A percentile compares a stretch with the other conserved stretches of the same genome.
Conservation (phyloP, 2,329 filamentous ascomycete species). For the Colletotrichum sp. region DNA sequence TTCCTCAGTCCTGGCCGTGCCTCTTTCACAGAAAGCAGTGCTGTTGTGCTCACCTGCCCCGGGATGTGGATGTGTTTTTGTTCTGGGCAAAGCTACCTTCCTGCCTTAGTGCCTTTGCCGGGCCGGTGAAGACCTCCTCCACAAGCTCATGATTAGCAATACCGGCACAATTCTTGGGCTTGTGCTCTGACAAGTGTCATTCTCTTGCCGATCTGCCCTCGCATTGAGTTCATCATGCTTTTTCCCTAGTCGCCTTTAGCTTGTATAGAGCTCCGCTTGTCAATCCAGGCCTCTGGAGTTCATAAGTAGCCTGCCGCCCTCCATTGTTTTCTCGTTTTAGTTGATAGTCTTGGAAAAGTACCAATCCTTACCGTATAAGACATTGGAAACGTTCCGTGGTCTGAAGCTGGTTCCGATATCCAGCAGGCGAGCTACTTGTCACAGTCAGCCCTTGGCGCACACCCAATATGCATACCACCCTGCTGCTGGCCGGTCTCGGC, state of each 20-base stretch:
- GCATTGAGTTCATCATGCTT: background rate
- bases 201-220: slow-evolving; percentile 1
- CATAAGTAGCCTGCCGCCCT: slow-evolving; percentile 5
- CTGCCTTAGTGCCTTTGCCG: background rate
- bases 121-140: background rate
- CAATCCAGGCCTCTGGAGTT: background rate
- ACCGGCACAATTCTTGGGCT: background rate
- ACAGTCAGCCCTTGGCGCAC: background rate
- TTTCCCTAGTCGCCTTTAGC: background rate
- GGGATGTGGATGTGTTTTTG: slow-evolving; percentile 3
- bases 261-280: background rate
- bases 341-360: background rate
- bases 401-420: background rate
- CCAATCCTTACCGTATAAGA: background rate
- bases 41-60: background rate
- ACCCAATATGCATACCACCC: slow-evolving; percentile 7
- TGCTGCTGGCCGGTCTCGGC: slow-evolving; percentile 27
- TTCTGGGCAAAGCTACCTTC: background rate
- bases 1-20: background rate
- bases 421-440: background rate
- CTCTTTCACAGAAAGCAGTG: background rate
- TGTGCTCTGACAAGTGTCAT: background rate
- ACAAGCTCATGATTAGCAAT: background rate
- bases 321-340: background rate
- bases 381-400: background rate